phyloP scores from a whole-genome alignment of 257 asterid species.

The Nicotiana tabacum region DNA sequence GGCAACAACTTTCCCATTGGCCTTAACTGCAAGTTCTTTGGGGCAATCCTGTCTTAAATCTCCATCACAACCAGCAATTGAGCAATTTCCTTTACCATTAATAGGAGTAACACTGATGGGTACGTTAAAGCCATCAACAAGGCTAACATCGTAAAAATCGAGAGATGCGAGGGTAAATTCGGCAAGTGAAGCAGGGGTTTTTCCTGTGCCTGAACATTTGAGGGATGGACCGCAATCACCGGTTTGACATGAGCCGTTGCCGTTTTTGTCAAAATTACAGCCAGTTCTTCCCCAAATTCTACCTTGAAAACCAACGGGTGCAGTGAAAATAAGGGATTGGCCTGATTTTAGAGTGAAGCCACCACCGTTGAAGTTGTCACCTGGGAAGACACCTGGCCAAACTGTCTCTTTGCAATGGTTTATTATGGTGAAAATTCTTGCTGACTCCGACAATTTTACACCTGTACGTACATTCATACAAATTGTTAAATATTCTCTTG shows the following conservation, averaged over 20 bases:
- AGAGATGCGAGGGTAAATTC: slow-evolving; percentile 63
- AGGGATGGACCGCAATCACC: slow-evolving; percentile 67
- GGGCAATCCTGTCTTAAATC: slow-evolving; percentile 69
- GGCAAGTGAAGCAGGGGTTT: slow-evolving; percentile 77
- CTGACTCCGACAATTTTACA: slow-evolving; percentile 32
- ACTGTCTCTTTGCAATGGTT: slow-evolving; percentile 76
- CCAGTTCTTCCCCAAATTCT: slow-evolving; percentile 92
- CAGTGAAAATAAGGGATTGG: slow-evolving; percentile 50
- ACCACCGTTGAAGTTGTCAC: slow-evolving; percentile 67
- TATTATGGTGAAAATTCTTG: slow-evolving; percentile 68
- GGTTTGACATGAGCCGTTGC: slow-evolving; percentile 72
- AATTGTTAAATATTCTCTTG: neutral
- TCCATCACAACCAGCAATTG: slow-evolving; percentile 64
- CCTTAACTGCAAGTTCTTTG: slow-evolving; percentile 48
- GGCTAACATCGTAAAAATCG: slow-evolving; percentile 88
- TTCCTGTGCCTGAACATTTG: slow-evolving; percentile 60
- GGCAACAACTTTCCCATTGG: slow-evolving; percentile 45
- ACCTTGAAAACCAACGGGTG: slow-evolving; percentile 76
- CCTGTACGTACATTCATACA: slow-evolving; percentile 20
- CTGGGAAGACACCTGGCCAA: slow-evolving; percentile 87
- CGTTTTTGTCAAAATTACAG: slow-evolving; percentile 68
- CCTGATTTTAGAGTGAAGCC: slow-evolving; percentile 64
- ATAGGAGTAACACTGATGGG: slow-evolving; percentile 67
- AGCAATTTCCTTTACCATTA: slow-evolving; percentile 71
- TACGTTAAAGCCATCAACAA: slow-evolving; percentile 85